Percentiles rank a stretch among this genome's conserved stretches.
Conservation (phyloP, 2,329 filamentous ascomycete species). For the Talaromyces atroroseus region DNA sequence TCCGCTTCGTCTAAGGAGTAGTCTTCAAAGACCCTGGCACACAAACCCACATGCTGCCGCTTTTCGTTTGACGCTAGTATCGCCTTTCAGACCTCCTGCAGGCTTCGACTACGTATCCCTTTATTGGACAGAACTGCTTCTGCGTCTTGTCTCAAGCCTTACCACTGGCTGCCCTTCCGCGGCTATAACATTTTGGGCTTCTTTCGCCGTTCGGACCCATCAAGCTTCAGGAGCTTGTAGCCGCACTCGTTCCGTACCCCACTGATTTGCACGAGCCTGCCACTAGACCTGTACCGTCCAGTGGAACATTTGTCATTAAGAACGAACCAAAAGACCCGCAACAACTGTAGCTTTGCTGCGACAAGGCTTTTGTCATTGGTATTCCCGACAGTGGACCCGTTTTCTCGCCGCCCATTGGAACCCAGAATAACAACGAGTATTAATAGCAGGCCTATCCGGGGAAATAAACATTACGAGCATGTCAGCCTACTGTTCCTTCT, state of each 20-base stretch:
- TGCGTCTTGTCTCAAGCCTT: not conserved
- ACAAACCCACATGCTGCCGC: not conserved
- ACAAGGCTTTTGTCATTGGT: not conserved
- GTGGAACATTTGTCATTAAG: not conserved
- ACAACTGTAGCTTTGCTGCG: not conserved
- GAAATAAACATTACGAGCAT: not conserved
- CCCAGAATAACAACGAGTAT: not conserved
- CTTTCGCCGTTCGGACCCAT: not conserved
- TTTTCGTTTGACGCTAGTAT: not conserved
- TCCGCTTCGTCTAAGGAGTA: not conserved
- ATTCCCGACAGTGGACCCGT: not conserved
- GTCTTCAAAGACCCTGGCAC: not conserved
- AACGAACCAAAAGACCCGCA: conserved; percentile 1
- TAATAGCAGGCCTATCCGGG: not conserved
- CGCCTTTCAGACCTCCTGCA: not conserved
- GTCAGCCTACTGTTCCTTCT: not conserved
- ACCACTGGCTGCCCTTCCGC: not conserved
- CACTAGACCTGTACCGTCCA: not conserved
- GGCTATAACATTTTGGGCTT: not conserved
- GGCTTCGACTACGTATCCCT: not conserved
- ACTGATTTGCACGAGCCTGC: conserved; percentile 1
- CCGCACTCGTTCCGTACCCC: not conserved
- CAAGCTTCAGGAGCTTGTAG: not conserved
- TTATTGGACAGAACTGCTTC: not conserved
- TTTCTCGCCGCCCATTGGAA: not conserved